Evolutionary conservation across 495 filamentous ascomycete species (phyloP), one percentile per base, ranked within the genome.

Genomic region (Apiosordaria backusii): DNA sequence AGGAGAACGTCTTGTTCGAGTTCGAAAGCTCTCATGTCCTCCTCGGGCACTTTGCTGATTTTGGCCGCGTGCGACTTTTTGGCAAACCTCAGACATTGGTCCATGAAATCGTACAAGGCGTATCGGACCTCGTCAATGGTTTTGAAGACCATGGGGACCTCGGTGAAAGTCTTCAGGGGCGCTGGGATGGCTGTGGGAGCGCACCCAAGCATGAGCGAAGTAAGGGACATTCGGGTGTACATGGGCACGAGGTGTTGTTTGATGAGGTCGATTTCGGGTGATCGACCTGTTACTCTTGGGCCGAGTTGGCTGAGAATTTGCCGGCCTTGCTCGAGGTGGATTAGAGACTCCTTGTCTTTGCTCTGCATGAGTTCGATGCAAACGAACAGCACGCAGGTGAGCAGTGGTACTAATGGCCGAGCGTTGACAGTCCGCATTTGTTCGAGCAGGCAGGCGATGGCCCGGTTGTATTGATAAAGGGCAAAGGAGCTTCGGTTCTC

Each of bases 371-470:
- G 76, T 68, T 87, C 86, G 50, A 88, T 83, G 69, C 83, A 87
- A 16, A 87, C 81, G 58, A 86, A 88, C 24, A 88, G 75, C 1
- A 86, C 70, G 61, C 85, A 87, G 3, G 77, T 86, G 9, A 88
- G 75, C 35, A 88, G 70, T 19, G 75, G 72, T 29, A 87, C 82
- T 18, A 83, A 70, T 1, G 79, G 78, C 68, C 76, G 74, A 13
- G 76, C 75, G 53, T 79, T 68, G 61, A 71, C 73, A 64, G 80
- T 69, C 19, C 72, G 75, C 65, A 79, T 73, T 71, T 78, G 76
- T 50, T 72, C 71, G 60, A 78, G 73, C 15, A 81, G 67, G 60
- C 73, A 75, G 22, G 75, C 75, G 60, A 87, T 86, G 2, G 85
- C 83, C 57, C 79, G 74, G 67, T 84, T 85, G 70, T 87, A 87